Evolutionary conservation across 1,139 yeast species (phyloP).

Genomic region (Maudiozyma humilis): DNA sequence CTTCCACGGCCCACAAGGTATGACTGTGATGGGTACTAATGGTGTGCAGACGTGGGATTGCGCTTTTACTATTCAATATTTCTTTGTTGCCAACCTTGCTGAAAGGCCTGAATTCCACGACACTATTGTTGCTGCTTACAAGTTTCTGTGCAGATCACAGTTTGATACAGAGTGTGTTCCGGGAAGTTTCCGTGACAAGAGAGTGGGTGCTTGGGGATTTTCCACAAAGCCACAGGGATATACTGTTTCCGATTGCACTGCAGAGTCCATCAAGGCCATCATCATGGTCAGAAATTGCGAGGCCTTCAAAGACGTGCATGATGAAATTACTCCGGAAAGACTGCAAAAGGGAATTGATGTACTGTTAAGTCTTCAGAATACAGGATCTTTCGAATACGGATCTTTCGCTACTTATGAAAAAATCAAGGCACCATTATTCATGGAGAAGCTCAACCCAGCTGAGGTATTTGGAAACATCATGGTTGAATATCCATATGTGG

Average conservation of each 20-base stretch:
- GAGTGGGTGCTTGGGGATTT: conserved; percentile 96
- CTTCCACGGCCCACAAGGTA: conserved; percentile 83
- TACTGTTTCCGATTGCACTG: conserved; percentile 94
- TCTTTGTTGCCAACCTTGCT: conserved; percentile 71
- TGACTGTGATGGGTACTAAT: conserved; percentile 93
- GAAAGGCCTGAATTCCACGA: conserved; percentile 58
- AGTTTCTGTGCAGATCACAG: conserved; percentile 73
- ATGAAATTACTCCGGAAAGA: conserved; percentile 44
- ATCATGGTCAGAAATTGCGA: conserved; percentile 77
- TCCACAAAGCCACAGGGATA: conserved; percentile 94
- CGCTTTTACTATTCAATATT: conserved; percentile 81
- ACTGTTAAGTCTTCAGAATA: conserved; percentile 60
- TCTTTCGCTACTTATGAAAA: conserved; percentile 89
- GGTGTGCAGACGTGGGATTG: conserved; percentile 98
- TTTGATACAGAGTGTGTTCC: conserved; percentile 71
- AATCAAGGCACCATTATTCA: conserved; percentile 69
- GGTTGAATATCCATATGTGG: conserved; percentile 98
- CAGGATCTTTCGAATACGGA: conserved; percentile 76
- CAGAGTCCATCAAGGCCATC: conserved; percentile 90
- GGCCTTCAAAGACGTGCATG: conserved; percentile 40
- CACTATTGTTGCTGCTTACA: conserved; percentile 54
- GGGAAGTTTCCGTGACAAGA: conserved; percentile 74
- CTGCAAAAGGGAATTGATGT: conserved; percentile 68
- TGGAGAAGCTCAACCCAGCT: conserved; percentile 84
- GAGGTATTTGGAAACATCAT: conserved; percentile 96